Conservation (phyloP, 345 rosid genomes). For the Pistacia integerrima region DNA sequence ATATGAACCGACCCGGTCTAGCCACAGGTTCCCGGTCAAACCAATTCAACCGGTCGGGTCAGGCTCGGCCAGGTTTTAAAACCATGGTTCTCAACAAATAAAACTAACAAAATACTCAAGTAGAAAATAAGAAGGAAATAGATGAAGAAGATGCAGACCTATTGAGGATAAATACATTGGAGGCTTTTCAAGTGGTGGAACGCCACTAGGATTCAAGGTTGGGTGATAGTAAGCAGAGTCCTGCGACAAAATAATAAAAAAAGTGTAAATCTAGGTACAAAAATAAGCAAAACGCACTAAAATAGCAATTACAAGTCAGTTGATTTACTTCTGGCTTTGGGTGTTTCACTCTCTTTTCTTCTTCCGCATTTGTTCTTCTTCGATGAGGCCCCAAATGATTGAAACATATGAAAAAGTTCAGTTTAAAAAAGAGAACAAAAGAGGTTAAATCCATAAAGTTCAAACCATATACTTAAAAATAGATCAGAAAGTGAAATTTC, state of each 20-base stretch:
- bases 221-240: conserved; percentile 98
- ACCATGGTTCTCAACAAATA: not conserved
- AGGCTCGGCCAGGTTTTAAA: no score
- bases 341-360: conserved; percentile 77
- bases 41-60: no score
- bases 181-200: conserved; percentile 98
- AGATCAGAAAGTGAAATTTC: conserved; percentile 6
- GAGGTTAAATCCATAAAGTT: conserved; percentile 18
- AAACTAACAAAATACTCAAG: conserved; percentile 8
- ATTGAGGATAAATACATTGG: conserved; percentile 92
- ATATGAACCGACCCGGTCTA: no score
- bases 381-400: conserved; percentile 91
- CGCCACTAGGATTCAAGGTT: conserved; percentile 94
- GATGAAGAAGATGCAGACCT: conserved; percentile 43
- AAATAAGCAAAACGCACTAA: conserved; percentile 13
- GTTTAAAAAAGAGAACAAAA: conserved; percentile 24
- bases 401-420: conserved; percentile 38
- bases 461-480: conserved; percentile 5
- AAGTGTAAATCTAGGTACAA: conserved; percentile 12
- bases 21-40: no score
- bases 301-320: conserved; percentile 20
- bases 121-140: conserved; percentile 1
- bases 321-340: conserved; percentile 81
- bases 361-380: conserved; percentile 77
- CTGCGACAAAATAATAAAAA: conserved; percentile 42